Evolutionary conservation across 768 basidiomycete genomes (phyloP).

Genomic region (Trametes gibbosa): DNA sequence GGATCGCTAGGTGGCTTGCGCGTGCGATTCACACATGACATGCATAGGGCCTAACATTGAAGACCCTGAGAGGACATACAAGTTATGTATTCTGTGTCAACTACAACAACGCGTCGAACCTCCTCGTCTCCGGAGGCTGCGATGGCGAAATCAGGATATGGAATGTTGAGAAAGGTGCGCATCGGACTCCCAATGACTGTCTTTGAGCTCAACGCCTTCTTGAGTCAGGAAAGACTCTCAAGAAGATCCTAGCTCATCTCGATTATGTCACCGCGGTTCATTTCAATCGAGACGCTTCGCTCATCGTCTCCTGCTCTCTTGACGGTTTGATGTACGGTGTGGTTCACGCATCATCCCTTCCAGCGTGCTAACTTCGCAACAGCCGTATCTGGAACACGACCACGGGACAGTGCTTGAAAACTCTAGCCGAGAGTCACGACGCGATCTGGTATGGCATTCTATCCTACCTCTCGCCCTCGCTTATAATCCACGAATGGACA

Average conservation of each 20-base stretch:
- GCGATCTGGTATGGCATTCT: constrained; percentile 63
- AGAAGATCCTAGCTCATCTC: constrained; percentile 87
- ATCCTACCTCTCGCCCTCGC: not conserved
- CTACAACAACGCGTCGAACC: constrained; percentile 83
- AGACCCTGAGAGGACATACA: constrained; percentile 76
- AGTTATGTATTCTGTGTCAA: constrained; percentile 91
- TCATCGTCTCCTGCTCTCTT: constrained; percentile 88
- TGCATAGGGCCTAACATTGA: constrained; percentile 62
- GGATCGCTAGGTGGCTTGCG: not conserved
- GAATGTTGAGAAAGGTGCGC: constrained; percentile 76
- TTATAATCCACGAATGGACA: constrained; percentile 26
- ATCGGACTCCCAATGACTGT: not conserved
- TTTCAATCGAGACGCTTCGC: constrained; percentile 87
- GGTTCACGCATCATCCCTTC: not conserved
- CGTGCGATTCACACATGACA: not conserved
- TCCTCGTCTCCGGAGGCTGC: constrained; percentile 89
- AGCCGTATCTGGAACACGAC: constrained; percentile 96
- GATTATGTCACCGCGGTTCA: constrained; percentile 95
- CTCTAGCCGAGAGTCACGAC: constrained; percentile 85
- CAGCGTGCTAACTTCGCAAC: not conserved
- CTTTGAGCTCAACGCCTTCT: not conserved
- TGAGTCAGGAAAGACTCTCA: constrained; percentile 70
- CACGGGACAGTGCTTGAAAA: constrained; percentile 94
- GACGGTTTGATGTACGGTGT: constrained; percentile 86
- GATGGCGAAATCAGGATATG: constrained; percentile 93